Conservation (phyloP, 2,329 filamentous ascomycete genomes). For the Fusarium albosuccineum region DNA sequence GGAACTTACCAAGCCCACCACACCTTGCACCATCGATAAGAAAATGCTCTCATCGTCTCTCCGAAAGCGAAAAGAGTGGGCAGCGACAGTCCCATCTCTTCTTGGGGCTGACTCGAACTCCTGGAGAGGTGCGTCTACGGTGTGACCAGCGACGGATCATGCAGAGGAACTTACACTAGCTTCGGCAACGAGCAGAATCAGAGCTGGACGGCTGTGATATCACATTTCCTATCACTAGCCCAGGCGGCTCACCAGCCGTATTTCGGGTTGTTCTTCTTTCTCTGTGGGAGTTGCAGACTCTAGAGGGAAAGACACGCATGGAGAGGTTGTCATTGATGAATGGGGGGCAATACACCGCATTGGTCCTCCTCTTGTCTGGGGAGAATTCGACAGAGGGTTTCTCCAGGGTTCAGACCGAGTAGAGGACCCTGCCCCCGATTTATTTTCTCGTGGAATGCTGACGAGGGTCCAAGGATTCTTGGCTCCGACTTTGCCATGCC, state of each 20-base stretch:
- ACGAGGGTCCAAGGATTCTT: constrained; percentile 48
- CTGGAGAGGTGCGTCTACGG: constrained; percentile 46
- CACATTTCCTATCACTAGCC: constrained; percentile 52
- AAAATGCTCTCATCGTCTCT: constrained; percentile 57
- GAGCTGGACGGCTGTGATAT: constrained; percentile 60
- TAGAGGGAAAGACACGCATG: constrained; percentile 50
- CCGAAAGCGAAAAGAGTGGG: constrained; percentile 54
- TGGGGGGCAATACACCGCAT: constrained; percentile 55
- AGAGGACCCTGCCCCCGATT: constrained; percentile 46
- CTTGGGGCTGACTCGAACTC: constrained; percentile 16
- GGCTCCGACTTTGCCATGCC: constrained; percentile 51
- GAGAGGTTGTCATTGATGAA: constrained; percentile 58
- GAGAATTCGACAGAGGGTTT: constrained; percentile 51
- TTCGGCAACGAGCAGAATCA: constrained; percentile 51
- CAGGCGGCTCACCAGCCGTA: constrained; percentile 7
- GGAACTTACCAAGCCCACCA: neutral
- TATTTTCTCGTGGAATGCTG: neutral
- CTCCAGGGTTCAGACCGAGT: constrained; percentile 57
- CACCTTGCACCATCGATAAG: neutral
- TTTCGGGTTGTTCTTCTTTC: constrained; percentile 59
- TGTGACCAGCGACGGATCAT: constrained; percentile 8
- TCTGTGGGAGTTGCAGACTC: constrained; percentile 51
- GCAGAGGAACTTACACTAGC: constrained; percentile 13
- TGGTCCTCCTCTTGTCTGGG: constrained; percentile 59
- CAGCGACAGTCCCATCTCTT: constrained; percentile 47